These are phyloP conservation scores for Pichia gijzeniarum DNA, from an alignment of 805 yeast genomes.

Conservation along the genomic window DNA sequence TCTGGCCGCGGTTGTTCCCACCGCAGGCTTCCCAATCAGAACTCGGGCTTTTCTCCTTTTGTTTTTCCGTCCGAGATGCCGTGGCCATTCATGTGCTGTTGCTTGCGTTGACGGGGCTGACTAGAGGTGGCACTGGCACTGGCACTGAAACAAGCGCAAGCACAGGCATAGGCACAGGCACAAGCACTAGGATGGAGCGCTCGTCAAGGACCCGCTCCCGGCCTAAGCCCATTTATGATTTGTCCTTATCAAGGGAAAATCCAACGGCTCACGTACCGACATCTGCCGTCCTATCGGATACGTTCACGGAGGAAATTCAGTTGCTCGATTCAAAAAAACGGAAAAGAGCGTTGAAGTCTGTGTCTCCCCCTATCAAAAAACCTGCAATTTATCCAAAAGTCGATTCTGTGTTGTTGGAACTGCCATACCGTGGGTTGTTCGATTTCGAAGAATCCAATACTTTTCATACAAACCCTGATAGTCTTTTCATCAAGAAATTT, in stretches of 20 bases:
- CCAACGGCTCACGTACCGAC: too few relatives aligned
- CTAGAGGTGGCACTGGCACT: too few relatives aligned
- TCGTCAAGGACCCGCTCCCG: too few relatives aligned
- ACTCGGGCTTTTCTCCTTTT: too few relatives aligned
- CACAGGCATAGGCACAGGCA: not conserved
- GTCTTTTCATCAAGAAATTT: constrained; percentile 31
- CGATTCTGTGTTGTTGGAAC: constrained; percentile 39
- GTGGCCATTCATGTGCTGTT: too few relatives aligned
- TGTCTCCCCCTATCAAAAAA: not conserved
- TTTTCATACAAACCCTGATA: constrained; percentile 52
- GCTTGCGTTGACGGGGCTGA: too few relatives aligned
- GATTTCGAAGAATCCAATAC: constrained; percentile 54
- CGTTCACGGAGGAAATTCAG: not conserved
- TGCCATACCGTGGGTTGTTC: constrained; percentile 65
- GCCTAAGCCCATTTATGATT: too few relatives aligned
- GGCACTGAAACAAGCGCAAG: not conserved
- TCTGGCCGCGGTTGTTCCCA: too few relatives aligned
- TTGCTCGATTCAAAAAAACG: not conserved
- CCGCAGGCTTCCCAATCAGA: too few relatives aligned
- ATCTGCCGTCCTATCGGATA: not conserved
- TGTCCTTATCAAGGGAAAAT: too few relatives aligned
- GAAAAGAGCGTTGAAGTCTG: not conserved
- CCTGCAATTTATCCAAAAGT: constrained; percentile 16
- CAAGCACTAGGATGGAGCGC: too few relatives aligned
- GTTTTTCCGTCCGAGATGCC: too few relatives aligned